Conservation (phyloP, 345 rosid genomes). For the Citrus sp. region DNA sequence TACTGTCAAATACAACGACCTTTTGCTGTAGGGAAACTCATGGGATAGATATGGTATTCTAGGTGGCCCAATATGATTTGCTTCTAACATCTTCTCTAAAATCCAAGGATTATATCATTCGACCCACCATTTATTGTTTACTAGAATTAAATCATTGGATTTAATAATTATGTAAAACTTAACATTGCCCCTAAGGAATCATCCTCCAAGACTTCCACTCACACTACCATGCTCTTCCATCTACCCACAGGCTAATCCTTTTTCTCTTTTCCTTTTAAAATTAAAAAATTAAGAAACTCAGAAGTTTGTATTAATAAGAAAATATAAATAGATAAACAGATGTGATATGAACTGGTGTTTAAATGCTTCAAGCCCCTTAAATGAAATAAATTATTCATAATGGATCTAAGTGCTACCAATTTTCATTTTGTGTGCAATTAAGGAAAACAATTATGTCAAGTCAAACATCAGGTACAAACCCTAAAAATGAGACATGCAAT, state of each 20-base stretch:
- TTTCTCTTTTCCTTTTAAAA: neutral
- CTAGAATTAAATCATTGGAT: neutral
- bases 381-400: neutral
- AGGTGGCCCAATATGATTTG: neutral
- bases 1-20: neutral
- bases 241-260: neutral
- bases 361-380: neutral
- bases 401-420: neutral
- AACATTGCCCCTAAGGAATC: neutral
- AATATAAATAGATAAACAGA: neutral
- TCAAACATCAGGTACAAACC: neutral
- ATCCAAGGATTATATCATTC: neutral
- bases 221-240: neutral
- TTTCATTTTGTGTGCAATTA: neutral
- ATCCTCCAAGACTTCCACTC: neutral
- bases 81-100: neutral
- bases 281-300: neutral
- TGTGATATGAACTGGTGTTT: neutral
- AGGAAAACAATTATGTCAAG: neutral
- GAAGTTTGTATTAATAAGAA: neutral
- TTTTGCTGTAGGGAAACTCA: neutral
- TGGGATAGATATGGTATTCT: neutral
- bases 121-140: neutral
- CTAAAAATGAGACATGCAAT: neutral
- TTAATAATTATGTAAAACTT: neutral